Conservation (phyloP, 129 eudicot species). For the Flaveria linearis region DNA sequence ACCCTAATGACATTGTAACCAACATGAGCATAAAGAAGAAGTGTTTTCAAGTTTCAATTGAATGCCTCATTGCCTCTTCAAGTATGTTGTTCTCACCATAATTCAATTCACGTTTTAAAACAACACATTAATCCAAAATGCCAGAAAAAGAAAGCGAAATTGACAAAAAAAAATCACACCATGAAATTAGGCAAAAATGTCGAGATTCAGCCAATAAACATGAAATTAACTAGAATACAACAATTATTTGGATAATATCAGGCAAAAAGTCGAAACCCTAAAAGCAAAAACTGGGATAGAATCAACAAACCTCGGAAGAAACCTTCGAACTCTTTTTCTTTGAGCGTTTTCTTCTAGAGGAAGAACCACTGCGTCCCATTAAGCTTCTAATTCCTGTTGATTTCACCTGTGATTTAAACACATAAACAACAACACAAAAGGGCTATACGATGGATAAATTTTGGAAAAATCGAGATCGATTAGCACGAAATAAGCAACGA, state of each 20-base stretch:
- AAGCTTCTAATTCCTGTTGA: slow-evolving; percentile 16
- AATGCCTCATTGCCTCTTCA: no score
- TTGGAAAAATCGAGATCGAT: neutral
- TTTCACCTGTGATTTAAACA: slow-evolving; percentile 38
- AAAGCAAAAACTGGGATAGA: slow-evolving; percentile 25
- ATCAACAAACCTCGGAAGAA: neutral
- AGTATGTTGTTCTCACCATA: neutral
- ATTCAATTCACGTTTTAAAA: neutral
- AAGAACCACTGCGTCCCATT: slow-evolving; percentile 53
- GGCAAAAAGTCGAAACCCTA: slow-evolving; percentile 45
- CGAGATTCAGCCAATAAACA: neutral
- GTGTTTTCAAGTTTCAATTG: no score
- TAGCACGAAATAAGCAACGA: slow-evolving; percentile 13
- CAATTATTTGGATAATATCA: slow-evolving; percentile 2
- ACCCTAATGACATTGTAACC: slow-evolving; percentile 32
- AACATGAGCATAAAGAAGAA: neutral
- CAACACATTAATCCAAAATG: neutral
- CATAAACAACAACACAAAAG: slow-evolving; percentile 8
- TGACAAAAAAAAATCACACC: no score
- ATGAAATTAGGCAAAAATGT: neutral
- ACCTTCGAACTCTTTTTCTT: slow-evolving; percentile 19
- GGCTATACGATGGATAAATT: neutral
- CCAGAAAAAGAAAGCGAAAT: no score
- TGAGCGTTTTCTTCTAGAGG: slow-evolving; percentile 36
- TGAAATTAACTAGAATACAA: neutral